These are phyloP conservation scores for Rubroboletus satanas DNA, from an alignment of 768 basidiomycete genomes.

Conservation along the genomic window DNA sequence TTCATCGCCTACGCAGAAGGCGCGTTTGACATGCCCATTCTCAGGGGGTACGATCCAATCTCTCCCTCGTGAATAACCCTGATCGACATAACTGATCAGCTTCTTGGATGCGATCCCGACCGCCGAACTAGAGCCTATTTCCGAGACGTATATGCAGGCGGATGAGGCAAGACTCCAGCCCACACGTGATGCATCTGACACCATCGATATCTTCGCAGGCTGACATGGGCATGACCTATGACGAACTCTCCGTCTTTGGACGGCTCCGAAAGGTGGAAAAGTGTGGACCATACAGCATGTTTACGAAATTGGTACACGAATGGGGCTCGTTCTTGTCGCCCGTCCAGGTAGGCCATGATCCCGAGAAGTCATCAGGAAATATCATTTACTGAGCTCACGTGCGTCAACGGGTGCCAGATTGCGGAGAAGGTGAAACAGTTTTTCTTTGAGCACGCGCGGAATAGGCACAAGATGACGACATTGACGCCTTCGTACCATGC, in stretches of 20 bases:
- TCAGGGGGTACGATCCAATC: conserved; percentile 54
- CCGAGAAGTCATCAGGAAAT: too few relatives aligned
- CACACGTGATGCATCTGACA: background rate
- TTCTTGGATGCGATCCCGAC: conserved; percentile 92
- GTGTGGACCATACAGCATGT: conserved; percentile 96
- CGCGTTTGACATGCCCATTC: conserved; percentile 80
- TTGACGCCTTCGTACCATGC: conserved; percentile 93
- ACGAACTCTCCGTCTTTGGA: conserved; percentile 92
- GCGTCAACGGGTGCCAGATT: conserved; percentile 42
- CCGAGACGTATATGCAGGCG: conserved; percentile 89
- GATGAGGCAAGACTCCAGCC: conserved; percentile 65
- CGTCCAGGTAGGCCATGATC: conserved; percentile 49
- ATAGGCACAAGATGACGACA: conserved; percentile 98
- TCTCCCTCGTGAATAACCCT: background rate
- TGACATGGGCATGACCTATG: conserved; percentile 99
- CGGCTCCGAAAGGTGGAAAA: conserved; percentile 94
- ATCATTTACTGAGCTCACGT: conserved; percentile 24
- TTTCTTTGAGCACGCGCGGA: conserved; percentile 95
- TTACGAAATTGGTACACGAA: conserved; percentile 90
- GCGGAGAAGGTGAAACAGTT: conserved; percentile 97
- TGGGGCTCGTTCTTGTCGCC: conserved; percentile 90
- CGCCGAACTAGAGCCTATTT: conserved; percentile 94
- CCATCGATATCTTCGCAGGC: conserved; percentile 44
- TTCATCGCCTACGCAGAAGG: conserved; percentile 84
- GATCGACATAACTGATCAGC: conserved; percentile 37